A percentile compares a stretch with the other conserved stretches of the same genome.
Evolutionary conservation across 768 basidiomycete genomes (phyloP).

Genomic region (Galerina marginata): DNA sequence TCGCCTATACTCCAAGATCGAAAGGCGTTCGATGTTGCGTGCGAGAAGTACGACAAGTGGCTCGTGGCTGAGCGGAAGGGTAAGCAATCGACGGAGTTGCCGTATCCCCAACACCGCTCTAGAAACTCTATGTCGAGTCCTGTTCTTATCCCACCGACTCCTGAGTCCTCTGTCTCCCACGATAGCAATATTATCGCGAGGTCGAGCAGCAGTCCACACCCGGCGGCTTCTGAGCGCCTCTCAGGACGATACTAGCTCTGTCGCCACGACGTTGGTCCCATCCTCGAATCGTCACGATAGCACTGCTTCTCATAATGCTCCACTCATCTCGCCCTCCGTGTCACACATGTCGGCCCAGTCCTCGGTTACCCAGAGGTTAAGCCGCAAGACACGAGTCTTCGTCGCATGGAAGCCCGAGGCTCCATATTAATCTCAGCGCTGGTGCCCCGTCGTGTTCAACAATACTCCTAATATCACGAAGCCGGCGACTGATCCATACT

Average conservation of each 20-base stretch:
- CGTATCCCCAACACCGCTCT: constrained; percentile 9
- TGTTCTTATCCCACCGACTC: constrained; percentile 13
- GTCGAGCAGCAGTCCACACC: constrained; percentile 20
- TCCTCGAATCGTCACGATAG: constrained; percentile 12
- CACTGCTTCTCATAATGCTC: constrained; percentile 5
- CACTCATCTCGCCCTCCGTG: constrained; percentile 4
- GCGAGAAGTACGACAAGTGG: constrained; percentile 62
- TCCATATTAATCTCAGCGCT: no score
- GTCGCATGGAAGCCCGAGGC: constrained; percentile 26
- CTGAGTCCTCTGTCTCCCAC: constrained; percentile 8
- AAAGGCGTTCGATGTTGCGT: constrained; percentile 60
- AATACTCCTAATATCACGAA: no score
- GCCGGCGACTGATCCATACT: no score
- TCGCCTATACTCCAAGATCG: constrained; percentile 52
- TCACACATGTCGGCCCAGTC: constrained; percentile 10
- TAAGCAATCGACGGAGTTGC: neutral
- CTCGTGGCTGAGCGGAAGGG: constrained; percentile 37
- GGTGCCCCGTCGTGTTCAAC: no score
- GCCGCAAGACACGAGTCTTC: constrained; percentile 35
- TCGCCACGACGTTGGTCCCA: constrained; percentile 1
- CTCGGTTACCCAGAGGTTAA: constrained; percentile 45
- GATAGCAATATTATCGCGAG: constrained; percentile 12
- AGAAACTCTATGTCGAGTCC: constrained; percentile 19
- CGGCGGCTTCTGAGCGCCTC: constrained; percentile 13
- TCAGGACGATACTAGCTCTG: constrained; percentile 1